A percentile compares a stretch with the other conserved stretches of the same genome.
Evolutionary conservation across 768 basidiomycete genomes (phyloP).

Genomic region (Auriculariales sp.): DNA sequence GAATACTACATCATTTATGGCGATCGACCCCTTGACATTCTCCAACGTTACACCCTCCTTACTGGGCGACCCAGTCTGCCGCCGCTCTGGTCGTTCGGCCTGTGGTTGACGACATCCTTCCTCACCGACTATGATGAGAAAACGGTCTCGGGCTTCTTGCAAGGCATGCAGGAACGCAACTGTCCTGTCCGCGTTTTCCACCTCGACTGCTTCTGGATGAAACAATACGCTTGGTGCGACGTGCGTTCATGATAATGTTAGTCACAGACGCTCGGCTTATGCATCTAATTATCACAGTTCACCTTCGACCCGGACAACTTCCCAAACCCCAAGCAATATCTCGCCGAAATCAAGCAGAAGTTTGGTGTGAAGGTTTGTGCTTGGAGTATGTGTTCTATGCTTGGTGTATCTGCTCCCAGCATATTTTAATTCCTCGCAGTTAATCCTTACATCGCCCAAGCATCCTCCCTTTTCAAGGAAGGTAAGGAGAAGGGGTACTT

Average conservation of each 20-base stretch:
- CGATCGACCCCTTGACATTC: slow-evolving; percentile 47
- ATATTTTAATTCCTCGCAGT: slow-evolving; percentile 21
- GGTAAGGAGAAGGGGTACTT: slow-evolving; percentile 53
- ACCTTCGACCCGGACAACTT: slow-evolving; percentile 66
- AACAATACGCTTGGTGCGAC: not conserved
- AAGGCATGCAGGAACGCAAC: slow-evolving; percentile 52
- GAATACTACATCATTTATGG: slow-evolving; percentile 66
- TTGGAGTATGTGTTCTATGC: slow-evolving; percentile 37
- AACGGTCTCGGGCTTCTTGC: slow-evolving; percentile 54
- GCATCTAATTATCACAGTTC: slow-evolving; percentile 52
- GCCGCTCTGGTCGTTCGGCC: slow-evolving; percentile 61
- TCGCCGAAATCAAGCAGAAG: slow-evolving; percentile 39
- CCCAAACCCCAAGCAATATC: slow-evolving; percentile 47
- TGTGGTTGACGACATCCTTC: slow-evolving; percentile 70
- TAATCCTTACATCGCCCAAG: slow-evolving; percentile 55
- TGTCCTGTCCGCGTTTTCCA: slow-evolving; percentile 61
- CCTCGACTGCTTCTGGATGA: slow-evolving; percentile 43
- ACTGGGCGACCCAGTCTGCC: slow-evolving; percentile 52
- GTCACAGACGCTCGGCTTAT: slow-evolving; percentile 36
- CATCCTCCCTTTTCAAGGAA: slow-evolving; percentile 55
- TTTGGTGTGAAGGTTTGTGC: slow-evolving; percentile 59
- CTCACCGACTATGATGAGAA: slow-evolving; percentile 41
- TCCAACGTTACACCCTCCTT: slow-evolving; percentile 45
- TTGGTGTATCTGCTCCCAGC: not conserved
- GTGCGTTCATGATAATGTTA: not conserved